These are phyloP conservation scores for Patellaria atrata DNA, from an alignment of 495 filamentous ascomycete species.

Conservation along the genomic window DNA sequence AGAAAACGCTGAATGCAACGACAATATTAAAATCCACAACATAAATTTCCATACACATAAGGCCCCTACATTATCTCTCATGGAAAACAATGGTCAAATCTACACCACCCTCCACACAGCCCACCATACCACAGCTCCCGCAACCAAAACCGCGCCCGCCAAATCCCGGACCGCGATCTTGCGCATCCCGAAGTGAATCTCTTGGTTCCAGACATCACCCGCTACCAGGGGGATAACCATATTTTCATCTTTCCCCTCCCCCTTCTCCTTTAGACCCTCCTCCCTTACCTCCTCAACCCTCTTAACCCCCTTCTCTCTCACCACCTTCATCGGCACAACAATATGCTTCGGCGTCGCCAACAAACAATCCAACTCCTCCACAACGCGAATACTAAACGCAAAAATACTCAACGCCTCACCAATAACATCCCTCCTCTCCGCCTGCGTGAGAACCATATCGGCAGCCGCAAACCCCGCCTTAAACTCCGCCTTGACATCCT, in stretches of 20 bases:
- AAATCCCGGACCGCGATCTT: no score
- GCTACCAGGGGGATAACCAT: no score
- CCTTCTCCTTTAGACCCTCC: slow-evolving; percentile 3
- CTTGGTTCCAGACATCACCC: no score
- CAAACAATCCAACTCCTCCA: slow-evolving; percentile 27
- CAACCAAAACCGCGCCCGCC: slow-evolving; percentile 7
- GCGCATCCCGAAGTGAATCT: no score
- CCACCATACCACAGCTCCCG: slow-evolving; percentile 12
- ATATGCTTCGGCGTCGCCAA: slow-evolving; percentile 4
- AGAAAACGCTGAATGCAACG: no score
- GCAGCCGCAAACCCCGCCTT: slow-evolving; percentile 28
- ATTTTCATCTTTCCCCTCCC: not conserved
- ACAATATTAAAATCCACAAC: no score
- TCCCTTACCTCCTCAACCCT: slow-evolving; percentile 3
- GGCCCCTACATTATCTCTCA: no score
- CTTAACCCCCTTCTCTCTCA: slow-evolving; percentile 2
- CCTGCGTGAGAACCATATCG: slow-evolving; percentile 28
- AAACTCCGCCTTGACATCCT: slow-evolving; percentile 29
- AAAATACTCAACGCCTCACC: slow-evolving; percentile 35
- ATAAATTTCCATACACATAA: no score
- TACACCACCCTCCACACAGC: slow-evolving; percentile 6
- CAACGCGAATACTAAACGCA: slow-evolving; percentile 24
- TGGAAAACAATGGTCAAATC: slow-evolving; percentile 1
- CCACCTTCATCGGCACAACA: no score
- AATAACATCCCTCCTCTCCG: slow-evolving; percentile 35